Conservation (phyloP, 352 stramenopile species). For the Phytophthora cactorum region DNA sequence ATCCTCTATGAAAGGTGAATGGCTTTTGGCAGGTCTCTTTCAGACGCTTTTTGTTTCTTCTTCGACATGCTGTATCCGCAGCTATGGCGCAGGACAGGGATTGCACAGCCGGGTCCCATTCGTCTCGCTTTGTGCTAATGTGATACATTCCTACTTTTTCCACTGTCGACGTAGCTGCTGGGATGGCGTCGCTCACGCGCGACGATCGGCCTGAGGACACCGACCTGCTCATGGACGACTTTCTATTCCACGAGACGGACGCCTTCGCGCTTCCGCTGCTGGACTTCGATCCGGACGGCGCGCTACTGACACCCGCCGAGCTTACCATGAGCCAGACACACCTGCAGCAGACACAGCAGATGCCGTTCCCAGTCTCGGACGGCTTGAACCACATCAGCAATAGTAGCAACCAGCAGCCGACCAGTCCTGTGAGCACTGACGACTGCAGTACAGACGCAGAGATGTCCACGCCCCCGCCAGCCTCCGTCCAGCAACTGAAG, state of each 20-base stretch:
- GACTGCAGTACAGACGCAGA: constrained; percentile 60
- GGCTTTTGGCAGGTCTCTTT: not conserved
- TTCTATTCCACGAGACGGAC: constrained; percentile 54
- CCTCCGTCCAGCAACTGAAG: constrained; percentile 32
- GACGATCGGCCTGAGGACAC: not conserved
- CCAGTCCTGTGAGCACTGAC: constrained; percentile 49
- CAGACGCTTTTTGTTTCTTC: not conserved
- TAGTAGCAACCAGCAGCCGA: constrained; percentile 16
- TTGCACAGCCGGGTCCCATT: not conserved
- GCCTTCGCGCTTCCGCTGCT: constrained; percentile 42
- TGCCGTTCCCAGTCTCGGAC: constrained; percentile 10
- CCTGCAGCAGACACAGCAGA: constrained; percentile 26
- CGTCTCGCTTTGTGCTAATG: not conserved
- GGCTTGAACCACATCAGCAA: constrained; percentile 1
- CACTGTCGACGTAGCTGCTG: not conserved
- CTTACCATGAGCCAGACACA: constrained; percentile 20
- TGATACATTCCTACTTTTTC: constrained; percentile 3
- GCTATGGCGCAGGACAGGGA: not conserved
- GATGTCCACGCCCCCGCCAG: constrained; percentile 50
- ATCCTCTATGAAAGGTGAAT: not conserved
- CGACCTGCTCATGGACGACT: constrained; percentile 54
- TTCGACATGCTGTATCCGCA: not conserved
- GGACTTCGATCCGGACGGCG: constrained; percentile 44
- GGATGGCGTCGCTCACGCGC: constrained; percentile 10
- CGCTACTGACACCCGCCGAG: constrained; percentile 32